Percentiles rank a stretch among this genome's conserved stretches.
Conservation (phyloP, 2,329 filamentous ascomycete genomes). For the Fusarium liriodendri region DNA sequence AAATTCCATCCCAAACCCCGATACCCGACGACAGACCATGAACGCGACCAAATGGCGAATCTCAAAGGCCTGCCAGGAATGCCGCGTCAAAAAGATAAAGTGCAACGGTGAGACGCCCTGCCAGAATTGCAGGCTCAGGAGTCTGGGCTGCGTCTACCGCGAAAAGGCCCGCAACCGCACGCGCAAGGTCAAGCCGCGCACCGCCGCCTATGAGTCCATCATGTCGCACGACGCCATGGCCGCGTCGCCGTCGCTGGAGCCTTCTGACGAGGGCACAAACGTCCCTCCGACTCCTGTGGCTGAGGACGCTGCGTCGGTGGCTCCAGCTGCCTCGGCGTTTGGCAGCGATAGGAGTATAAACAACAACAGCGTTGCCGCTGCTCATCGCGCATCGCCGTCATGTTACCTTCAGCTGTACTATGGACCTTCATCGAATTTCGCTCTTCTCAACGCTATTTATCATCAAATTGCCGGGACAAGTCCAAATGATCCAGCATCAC, state of each 20-base stretch:
- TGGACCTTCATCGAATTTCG: constrained; percentile 59
- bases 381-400: constrained; percentile 57
- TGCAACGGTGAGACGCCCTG: constrained; percentile 48
- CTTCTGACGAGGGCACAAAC: constrained; percentile 36
- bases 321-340: constrained; percentile 19
- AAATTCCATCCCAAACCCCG: neutral
- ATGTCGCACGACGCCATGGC: constrained; percentile 33
- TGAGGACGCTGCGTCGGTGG: constrained; percentile 14
- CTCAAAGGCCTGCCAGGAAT: constrained; percentile 50
- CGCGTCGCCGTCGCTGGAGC: constrained; percentile 28
- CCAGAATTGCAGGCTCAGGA: constrained; percentile 42
- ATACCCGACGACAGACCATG: constrained; percentile 23
- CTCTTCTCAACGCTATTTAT: constrained; percentile 51
- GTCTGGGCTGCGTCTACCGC: constrained; percentile 45
- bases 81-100: constrained; percentile 47
- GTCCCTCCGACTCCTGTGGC: constrained; percentile 32
- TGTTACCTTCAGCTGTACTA: constrained; percentile 59
- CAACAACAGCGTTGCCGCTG: constrained; percentile 57
- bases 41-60: constrained; percentile 47
- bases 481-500: constrained; percentile 34
- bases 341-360: constrained; percentile 46
- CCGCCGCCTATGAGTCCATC: constrained; percentile 37
- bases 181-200: constrained; percentile 40
- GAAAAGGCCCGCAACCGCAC: constrained; percentile 47
- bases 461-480: constrained; percentile 47